phyloP scores from a whole-genome alignment of 2,329 filamentous ascomycete species.

The Botrytis elliptica region DNA sequence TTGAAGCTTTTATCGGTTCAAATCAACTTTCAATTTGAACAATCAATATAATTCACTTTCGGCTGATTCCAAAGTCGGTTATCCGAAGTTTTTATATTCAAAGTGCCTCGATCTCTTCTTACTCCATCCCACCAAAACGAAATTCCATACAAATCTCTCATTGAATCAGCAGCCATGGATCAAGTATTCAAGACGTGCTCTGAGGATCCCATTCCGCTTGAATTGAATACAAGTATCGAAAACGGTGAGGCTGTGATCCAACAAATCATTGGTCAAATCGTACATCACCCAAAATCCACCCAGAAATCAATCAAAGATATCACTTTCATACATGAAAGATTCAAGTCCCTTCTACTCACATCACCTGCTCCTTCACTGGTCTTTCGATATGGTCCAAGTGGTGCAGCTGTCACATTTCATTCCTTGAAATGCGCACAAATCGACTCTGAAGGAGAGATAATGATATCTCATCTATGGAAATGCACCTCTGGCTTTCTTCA shows the following conservation, averaged over 20 bases:
- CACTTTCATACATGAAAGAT: no score
- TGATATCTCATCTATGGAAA: no score
- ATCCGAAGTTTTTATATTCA: background rate
- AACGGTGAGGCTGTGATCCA: background rate
- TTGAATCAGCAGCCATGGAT: background rate
- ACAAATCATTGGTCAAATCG: background rate
- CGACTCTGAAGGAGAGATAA: no score
- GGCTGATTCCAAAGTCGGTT: background rate
- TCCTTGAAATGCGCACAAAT: no score
- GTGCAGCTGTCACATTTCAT: no score
- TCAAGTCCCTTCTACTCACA: no score
- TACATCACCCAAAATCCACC: background rate
- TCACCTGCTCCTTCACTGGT: no score
- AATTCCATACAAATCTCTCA: background rate
- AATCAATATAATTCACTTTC: background rate
- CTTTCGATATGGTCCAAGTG: no score
- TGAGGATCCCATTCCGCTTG: no score
- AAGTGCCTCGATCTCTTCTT: background rate
- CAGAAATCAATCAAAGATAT: no score
- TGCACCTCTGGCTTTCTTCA: no score
- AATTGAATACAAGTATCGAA: background rate
- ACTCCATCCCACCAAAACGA: no score
- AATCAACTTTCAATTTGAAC: background rate
- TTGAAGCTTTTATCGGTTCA: accelerated
- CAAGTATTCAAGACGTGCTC: background rate